These are phyloP conservation scores for Auricularia sp. DNA, from an alignment of 768 basidiomycete genomes.

Conservation along the genomic window DNA sequence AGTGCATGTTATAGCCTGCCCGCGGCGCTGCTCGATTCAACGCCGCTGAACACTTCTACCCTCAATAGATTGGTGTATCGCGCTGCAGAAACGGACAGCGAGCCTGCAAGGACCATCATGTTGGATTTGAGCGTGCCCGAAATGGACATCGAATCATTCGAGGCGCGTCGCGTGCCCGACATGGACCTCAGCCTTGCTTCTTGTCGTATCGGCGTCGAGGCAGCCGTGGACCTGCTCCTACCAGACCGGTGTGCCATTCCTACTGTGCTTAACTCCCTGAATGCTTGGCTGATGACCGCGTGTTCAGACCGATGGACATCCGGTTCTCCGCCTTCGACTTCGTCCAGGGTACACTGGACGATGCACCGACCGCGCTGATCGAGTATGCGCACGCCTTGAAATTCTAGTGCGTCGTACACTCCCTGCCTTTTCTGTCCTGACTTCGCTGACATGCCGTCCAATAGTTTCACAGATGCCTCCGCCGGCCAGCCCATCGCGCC, in stretches of 20 bases:
- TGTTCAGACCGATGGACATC: constrained; percentile 44
- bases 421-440: not conserved
- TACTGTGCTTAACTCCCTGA: no score
- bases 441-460: constrained; percentile 20
- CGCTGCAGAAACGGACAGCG: constrained; percentile 16
- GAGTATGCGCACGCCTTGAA: constrained; percentile 31
- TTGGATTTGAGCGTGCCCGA: constrained; percentile 27
- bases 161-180: not conserved
- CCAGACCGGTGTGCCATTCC: constrained; percentile 38
- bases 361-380: constrained; percentile 33
- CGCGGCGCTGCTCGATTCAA: constrained; percentile 20
- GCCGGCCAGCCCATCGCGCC: constrained; percentile 38
- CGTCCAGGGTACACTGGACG: constrained; percentile 15
- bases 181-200: not conserved
- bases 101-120: constrained; percentile 21
- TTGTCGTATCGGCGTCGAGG: constrained; percentile 30
- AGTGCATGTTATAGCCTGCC: constrained; percentile 26
- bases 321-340: constrained; percentile 35
- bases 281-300: no score
- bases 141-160: not conserved
- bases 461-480: constrained; percentile 16
- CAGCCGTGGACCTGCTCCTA: constrained; percentile 38
- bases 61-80: constrained; percentile 42
- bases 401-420: constrained; percentile 28
- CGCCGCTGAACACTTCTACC: constrained; percentile 22